These are phyloP conservation scores for Fagus sylvatica DNA, from an alignment of 306 rosid species.

Conservation along the genomic window DNA sequence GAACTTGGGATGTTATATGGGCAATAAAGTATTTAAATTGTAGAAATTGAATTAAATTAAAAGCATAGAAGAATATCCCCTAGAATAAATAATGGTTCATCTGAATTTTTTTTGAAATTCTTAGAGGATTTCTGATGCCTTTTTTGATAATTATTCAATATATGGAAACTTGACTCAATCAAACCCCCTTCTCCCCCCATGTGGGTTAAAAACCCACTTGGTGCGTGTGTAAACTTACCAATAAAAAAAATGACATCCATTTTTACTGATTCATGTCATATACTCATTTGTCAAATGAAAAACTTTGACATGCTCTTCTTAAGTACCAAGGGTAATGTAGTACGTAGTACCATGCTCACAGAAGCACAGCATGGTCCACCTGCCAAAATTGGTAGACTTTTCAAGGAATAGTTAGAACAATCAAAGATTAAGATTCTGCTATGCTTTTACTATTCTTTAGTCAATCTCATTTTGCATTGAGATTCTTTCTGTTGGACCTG, in stretches of 20 bases:
- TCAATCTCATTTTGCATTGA: slow-evolving; percentile 1
- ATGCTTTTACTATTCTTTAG: neutral
- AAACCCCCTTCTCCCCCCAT: too few species aligned
- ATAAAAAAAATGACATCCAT: neutral
- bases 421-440: neutral
- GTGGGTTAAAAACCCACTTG: too few species aligned
- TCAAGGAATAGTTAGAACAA: neutral
- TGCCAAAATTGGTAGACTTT: neutral
- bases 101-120: too few species aligned
- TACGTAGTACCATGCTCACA: neutral
- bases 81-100: too few species aligned
- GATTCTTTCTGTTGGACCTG: slow-evolving; percentile 8
- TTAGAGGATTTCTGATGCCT: neutral
- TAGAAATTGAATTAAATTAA: too few species aligned
- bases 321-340: neutral
- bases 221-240: too few species aligned
- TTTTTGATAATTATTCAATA: neutral
- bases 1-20: too few species aligned
- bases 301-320: neutral
- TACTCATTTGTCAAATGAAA: neutral
- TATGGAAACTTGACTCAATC: neutral
- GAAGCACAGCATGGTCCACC: neutral
- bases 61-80: too few species aligned
- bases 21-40: too few species aligned
- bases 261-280: neutral